Evolutionary conservation across 495 filamentous ascomycete species (phyloP), one percentile per base, ranked within the genome.

Genomic region (Cercophora scortea): DNA sequence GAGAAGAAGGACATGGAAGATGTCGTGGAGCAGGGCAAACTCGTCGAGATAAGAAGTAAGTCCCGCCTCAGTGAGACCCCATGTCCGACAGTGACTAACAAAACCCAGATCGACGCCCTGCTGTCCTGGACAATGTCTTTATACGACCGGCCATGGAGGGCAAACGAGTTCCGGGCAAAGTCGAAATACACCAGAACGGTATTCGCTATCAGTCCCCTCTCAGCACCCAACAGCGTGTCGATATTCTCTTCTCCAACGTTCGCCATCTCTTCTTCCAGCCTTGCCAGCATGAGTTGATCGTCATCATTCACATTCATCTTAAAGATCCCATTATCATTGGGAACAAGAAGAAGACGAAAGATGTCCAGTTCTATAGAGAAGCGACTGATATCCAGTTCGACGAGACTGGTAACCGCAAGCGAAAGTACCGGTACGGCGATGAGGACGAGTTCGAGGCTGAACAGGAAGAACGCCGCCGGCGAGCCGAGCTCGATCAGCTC

Each of bases 1-100:
- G 93, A 99, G 67, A 96, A 96, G 78, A 99, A 99, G 68, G 91
- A 99, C 58, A 83, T 99, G 86, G 94, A 97, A 64, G 94, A 97
- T 75, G 94, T 99, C n/a, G 90, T 99, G 4, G 95, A 97, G 68
- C 94, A 97, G 67, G 94, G 97, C 59, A 97, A 97, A 72, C 81
- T 99, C 16, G 70, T 91, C 57, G 90, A 96, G 70, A 88, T 94
- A 50, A 74, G 89, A 72, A 94, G 86, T 90, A 75, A 71, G 82
- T 71, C 6, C 6, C 9, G 41, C 12, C 25, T 35, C 4, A 18
- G 18, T 44, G 8, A 9, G 42, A 38, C 35, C 4, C 6, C 41
- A 41, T 40, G 11, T 44, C n/a, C 1, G 19, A 32, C 16, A 16
- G 34, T 12, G 19, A 41, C 39, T 46, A 66, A 80, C 60, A 18